Evolutionary conservation across 768 basidiomycete genomes (phyloP).

Genomic region (Leucogyrophana mollusca): DNA sequence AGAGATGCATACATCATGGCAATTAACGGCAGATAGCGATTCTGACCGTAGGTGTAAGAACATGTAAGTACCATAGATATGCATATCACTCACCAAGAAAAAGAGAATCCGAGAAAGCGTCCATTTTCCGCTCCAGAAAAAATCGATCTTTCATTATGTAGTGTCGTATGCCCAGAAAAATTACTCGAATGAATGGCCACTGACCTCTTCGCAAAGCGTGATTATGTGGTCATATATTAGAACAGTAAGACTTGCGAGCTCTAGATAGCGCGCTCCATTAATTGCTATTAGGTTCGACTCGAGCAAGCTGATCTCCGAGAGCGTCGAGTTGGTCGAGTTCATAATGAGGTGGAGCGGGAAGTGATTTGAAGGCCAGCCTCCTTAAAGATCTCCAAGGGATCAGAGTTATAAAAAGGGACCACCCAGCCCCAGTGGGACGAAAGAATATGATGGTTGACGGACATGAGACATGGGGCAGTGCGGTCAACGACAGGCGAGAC

Average conservation of each 20-base stretch:
- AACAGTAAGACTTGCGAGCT: conserved; percentile 7
- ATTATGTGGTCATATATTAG: conserved; percentile 8
- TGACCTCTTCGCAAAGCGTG: conserved; percentile 9
- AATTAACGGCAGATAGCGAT: conserved; percentile 7
- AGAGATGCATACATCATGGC: conserved; percentile 4
- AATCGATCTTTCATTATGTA: conserved; percentile 4
- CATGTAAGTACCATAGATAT: background rate
- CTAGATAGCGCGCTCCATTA: conserved; percentile 8
- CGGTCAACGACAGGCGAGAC: no score
- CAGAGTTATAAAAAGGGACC: no score
- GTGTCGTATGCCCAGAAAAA: background rate
- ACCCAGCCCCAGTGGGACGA: no score
- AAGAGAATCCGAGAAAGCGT: conserved; percentile 6
- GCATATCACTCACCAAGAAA: conserved; percentile 1
- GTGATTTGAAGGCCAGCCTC: no score
- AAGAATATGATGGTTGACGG: no score
- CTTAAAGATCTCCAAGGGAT: no score
- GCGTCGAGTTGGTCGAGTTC: no score
- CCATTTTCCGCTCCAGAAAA: conserved; percentile 10
- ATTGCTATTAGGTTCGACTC: background rate
- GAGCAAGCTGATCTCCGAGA: no score
- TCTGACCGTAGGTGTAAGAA: background rate
- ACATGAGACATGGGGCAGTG: no score
- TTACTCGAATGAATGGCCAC: background rate
- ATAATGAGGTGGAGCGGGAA: no score